These are phyloP conservation scores for Cytospora schulzeri DNA, from an alignment of 2,329 filamentous ascomycete species.

Conservation along the genomic window DNA sequence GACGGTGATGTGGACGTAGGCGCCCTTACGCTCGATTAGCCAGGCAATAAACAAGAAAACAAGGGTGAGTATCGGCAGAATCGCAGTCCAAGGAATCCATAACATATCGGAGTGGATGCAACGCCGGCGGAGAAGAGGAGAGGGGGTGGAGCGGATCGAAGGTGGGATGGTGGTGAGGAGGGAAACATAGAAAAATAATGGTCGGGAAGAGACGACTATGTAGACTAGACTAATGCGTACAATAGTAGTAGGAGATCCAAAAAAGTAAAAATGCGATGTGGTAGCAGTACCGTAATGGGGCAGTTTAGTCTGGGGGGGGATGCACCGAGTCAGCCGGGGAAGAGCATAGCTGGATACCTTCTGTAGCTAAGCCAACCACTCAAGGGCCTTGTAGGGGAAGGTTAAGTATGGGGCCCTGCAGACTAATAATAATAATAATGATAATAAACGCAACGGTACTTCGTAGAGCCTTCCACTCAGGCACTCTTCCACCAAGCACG, in stretches of 20 bases:
- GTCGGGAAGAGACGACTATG: not conserved
- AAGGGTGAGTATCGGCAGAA: conserved; percentile 48
- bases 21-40: conserved; percentile 47
- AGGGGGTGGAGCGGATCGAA: conserved; percentile 25
- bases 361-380: too few relatives aligned
- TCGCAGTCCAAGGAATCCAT: conserved; percentile 51
- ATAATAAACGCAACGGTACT: not conserved
- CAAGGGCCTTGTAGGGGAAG: conserved; percentile 3
- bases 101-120: conserved; percentile 47
- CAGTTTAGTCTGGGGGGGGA: not conserved
- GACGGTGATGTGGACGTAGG: conserved; percentile 46
- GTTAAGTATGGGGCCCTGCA: not conserved
- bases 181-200: conserved; percentile 13
- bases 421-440: too few relatives aligned
- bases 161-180: conserved; percentile 27
- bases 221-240: not conserved
- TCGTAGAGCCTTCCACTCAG: not conserved
- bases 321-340: conserved; percentile 13
- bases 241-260: not conserved
- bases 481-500: too few relatives aligned
- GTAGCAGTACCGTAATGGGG: conserved; percentile 5
- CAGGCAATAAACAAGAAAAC: conserved; percentile 45
- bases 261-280: conserved; percentile 24
- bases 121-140: conserved; percentile 33
- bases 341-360: conserved; percentile 2